Percentiles rank a stretch among this genome's conserved stretches.
Conservation (phyloP, 108 stramenopile species). For the Aurantiochytrium sp. region DNA sequence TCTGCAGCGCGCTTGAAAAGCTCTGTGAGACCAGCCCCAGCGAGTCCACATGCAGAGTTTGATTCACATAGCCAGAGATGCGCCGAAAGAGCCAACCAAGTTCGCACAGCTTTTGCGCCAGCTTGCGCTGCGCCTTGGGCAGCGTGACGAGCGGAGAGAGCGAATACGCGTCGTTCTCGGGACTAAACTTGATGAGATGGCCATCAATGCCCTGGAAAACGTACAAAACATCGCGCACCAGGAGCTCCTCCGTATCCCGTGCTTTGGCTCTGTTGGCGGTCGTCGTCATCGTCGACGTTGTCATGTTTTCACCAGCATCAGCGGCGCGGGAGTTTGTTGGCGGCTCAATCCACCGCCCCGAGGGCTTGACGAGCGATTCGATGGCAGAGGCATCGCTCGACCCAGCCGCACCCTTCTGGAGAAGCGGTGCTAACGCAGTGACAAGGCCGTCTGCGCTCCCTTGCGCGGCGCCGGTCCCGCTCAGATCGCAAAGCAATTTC, state of each 20-base stretch:
- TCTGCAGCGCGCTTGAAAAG: constrained; percentile 58
- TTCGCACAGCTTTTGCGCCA: constrained; percentile 43
- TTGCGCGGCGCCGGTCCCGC: not conserved
- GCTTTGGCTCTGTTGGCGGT: not conserved
- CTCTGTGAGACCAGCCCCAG: constrained; percentile 62
- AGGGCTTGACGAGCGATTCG: not conserved
- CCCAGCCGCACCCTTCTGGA: not conserved
- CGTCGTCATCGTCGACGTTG: not conserved
- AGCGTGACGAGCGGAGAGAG: not conserved
- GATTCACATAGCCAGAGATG: constrained; percentile 46
- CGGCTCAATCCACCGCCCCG: not conserved
- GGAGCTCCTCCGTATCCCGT: not conserved
- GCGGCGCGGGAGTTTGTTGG: not conserved
- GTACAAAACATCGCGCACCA: not conserved
- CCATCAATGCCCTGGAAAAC: constrained; percentile 27
- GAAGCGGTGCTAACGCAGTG: not conserved
- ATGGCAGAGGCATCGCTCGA: not conserved
- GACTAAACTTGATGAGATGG: not conserved
- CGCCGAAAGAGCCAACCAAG: constrained; percentile 71
- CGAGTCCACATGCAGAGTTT: constrained; percentile 29
- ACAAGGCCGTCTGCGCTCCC: not conserved
- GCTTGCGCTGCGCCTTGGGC: not conserved
- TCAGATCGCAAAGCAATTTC: constrained; percentile 5
- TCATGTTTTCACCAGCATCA: not conserved
- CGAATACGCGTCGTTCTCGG: not conserved